These are phyloP conservation scores for Solanum hybrid DNA, from an alignment of 305 asterid genomes.

Conservation along the genomic window DNA sequence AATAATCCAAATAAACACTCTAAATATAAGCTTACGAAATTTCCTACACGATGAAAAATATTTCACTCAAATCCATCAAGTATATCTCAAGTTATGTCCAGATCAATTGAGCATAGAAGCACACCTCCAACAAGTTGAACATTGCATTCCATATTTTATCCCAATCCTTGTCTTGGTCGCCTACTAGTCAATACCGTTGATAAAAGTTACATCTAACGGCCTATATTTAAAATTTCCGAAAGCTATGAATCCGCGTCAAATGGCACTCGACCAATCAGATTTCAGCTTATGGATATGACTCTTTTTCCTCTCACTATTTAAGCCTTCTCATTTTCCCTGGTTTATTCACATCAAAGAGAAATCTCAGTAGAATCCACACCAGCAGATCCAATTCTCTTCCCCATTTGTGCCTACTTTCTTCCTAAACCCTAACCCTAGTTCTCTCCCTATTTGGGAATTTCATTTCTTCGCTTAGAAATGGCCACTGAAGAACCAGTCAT, in stretches of 20 bases:
- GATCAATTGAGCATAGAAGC: conserved; percentile 59
- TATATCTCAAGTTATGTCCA: conserved; percentile 32
- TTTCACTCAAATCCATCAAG: conserved; percentile 12
- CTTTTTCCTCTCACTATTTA: conserved; percentile 4
- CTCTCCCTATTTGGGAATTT: background rate
- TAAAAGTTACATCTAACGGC: conserved; percentile 10
- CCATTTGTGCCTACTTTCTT: background rate
- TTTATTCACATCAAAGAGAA: background rate
- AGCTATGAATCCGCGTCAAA: conserved; percentile 9
- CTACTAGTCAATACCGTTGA: conserved; percentile 9
- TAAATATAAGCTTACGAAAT: conserved; percentile 44
- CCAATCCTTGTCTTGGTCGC: conserved; percentile 3
- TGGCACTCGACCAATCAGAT: conserved; percentile 20
- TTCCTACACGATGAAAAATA: conserved; percentile 22
- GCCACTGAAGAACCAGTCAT: conserved; percentile 18
- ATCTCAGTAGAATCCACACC: background rate
- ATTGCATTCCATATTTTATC: conserved; percentile 11
- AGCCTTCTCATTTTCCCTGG: background rate
- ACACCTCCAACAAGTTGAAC: conserved; percentile 35
- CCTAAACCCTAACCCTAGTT: background rate
- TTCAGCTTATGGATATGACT: background rate
- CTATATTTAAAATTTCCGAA: background rate
- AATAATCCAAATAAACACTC: conserved; percentile 11
- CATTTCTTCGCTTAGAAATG: background rate
- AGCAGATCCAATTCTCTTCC: background rate